Evolutionary conservation across 495 filamentous ascomycete genomes (phyloP).

Genomic region (Penicillium nucicola): DNA sequence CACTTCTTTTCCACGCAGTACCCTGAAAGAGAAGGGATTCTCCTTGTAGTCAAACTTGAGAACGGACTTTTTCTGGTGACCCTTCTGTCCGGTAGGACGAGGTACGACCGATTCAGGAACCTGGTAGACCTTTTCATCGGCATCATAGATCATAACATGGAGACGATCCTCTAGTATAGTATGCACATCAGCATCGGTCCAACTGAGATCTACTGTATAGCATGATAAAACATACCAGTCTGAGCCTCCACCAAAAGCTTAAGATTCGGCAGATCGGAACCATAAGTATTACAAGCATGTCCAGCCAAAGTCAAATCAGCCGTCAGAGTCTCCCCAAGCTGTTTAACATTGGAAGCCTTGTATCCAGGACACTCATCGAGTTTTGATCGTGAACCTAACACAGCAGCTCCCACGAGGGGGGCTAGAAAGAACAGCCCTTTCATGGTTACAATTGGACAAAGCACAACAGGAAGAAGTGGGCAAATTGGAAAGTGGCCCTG

Average conservation of each 20-base stretch:
- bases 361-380: constrained; percentile 65
- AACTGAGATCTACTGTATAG: neutral
- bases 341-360: constrained; percentile 59
- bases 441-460: constrained; percentile 20
- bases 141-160: constrained; percentile 80
- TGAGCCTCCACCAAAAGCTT: constrained; percentile 73
- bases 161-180: constrained; percentile 60
- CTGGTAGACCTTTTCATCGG: constrained; percentile 71
- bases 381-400: constrained; percentile 18
- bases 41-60: constrained; percentile 64
- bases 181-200: neutral
- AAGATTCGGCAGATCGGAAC: constrained; percentile 62
- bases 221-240: constrained; percentile 50
- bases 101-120: constrained; percentile 70
- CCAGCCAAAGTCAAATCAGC: constrained; percentile 69
- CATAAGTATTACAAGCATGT: constrained; percentile 66
- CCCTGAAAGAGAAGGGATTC: constrained; percentile 73
- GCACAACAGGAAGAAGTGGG: constrained; percentile 3
- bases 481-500: constrained; percentile 2
- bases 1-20: constrained; percentile 63
- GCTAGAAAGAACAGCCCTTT: constrained; percentile 25
- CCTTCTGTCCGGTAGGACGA: constrained; percentile 43
- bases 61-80: constrained; percentile 22
- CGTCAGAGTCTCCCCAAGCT: constrained; percentile 32
- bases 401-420: constrained; percentile 33